Conservation (phyloP, 371 early-diverging fungal species). For the Dinochytrium kinnereticum region DNA sequence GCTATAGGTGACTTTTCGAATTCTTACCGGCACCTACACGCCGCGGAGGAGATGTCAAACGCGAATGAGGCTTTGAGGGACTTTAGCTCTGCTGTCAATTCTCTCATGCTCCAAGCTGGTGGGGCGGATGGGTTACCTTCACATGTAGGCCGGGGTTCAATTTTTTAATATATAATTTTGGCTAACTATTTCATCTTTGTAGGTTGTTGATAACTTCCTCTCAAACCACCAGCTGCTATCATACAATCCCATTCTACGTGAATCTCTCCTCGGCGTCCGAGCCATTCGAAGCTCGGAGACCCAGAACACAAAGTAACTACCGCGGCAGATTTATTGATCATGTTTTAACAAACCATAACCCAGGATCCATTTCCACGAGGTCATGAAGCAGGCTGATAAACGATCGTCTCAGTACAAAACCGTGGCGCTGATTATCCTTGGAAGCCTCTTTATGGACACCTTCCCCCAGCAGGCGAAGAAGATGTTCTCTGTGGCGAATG, state of each 20-base stretch:
- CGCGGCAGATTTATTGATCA: too few species aligned
- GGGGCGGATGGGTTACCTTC: not conserved
- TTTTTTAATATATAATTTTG: not conserved
- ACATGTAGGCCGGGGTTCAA: not conserved
- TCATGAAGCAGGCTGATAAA: not conserved
- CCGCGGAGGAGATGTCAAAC: not conserved
- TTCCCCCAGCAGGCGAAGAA: not conserved
- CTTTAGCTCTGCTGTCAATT: not conserved
- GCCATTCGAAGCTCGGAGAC: not conserved
- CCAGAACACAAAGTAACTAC: slow-evolving; percentile 11
- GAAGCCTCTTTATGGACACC: not conserved
- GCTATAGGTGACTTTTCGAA: not conserved
- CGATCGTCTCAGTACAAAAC: not conserved
- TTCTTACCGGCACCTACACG: not conserved
- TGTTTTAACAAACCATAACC: too few species aligned
- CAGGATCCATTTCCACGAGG: slow-evolving; percentile 6
- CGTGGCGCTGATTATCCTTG: not conserved
- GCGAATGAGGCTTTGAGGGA: not conserved
- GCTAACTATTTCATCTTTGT: not conserved
- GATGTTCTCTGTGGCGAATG: not conserved
- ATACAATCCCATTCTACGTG: not conserved
- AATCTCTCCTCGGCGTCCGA: not conserved
- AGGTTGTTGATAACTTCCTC: not conserved
- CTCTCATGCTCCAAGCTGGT: not conserved
- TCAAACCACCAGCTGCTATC: not conserved